Evolutionary conservation across 2,329 filamentous ascomycete species (phyloP), one percentile per base, ranked within the genome.

Genomic region (Xylaria multiplex): DNA sequence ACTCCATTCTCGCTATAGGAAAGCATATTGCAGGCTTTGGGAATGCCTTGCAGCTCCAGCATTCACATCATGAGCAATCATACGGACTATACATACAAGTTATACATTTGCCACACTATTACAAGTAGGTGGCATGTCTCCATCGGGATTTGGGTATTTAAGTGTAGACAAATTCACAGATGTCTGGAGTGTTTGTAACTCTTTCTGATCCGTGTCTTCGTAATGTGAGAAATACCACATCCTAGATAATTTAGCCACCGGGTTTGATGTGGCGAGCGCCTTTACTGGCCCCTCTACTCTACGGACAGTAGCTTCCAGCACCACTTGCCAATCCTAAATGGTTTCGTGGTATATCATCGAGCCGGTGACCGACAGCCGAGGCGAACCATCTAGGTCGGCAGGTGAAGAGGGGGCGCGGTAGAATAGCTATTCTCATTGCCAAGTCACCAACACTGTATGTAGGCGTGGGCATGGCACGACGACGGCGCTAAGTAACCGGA

Each of bases 1-100:
- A 27, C 56, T 61, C 61, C 56, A 64, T 57, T 61, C 61, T 37
- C 22, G 35, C 22, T 45, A 35, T 46, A 27, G 46, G 55, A 35
- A 49, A 35, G 54, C 48, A 56, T 40, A 59, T 45, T 35, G 45
- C 16, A 60, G 50, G 45, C 50, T 22, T 22, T 3, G 32, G n/a
- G 9, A 32, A 43, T 59, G 54, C 42, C 43, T 30, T 9, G 43
- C 45, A 40, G 35, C 55, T 60, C 45, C 6, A 48, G 62, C 42
- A 63, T 24, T 40, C 19, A 57, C 50, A 24, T 40, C 46, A 32
- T 11, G 30, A 46, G 24, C n/a, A 43, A 43, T 22, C 50, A 35
- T 30, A 42, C 27, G 30, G 13, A 43, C 37, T 54, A 35, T 7
- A 46, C 37, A 54, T 27, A 27, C 27, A 27, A 27, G 5, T 27